phyloP scores from a whole-genome alignment of 2,329 filamentous ascomycete species.

The Aureobasidium sp. region DNA sequence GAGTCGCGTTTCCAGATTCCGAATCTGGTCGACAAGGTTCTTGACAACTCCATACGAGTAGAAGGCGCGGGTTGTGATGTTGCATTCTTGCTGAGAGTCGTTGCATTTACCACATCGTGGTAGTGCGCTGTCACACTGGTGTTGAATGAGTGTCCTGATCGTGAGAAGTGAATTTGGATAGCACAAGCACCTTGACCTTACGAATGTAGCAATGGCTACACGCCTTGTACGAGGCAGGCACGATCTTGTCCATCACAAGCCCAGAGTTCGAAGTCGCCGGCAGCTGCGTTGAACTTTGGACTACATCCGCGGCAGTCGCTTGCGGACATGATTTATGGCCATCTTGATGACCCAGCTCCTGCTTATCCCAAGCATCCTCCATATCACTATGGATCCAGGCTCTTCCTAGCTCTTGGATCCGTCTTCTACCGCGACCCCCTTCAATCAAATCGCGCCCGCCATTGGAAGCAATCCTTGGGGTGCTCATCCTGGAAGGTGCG shows the following conservation, averaged over 20 bases:
- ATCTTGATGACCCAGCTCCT: background rate
- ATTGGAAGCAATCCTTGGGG: too few species aligned
- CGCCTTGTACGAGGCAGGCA: background rate
- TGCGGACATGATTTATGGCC: background rate
- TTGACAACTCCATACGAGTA: background rate
- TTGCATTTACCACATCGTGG: background rate
- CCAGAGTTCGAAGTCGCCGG: background rate
- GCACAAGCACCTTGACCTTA: background rate
- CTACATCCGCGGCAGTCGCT: background rate
- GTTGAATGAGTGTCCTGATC: background rate
- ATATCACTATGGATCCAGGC: too few species aligned
- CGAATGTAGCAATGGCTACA: background rate
- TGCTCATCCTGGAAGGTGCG: too few species aligned
- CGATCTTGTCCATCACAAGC: background rate
- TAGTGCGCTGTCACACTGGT: background rate
- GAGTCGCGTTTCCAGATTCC: background rate
- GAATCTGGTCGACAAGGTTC: background rate
- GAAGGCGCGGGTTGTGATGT: background rate
- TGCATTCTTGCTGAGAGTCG: background rate
- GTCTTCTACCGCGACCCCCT: too few species aligned
- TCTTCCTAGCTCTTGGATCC: too few species aligned
- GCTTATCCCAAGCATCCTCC: too few species aligned
- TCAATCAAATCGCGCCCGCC: too few species aligned
- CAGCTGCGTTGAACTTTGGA: background rate
- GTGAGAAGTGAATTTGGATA: background rate